Conservation (phyloP, 805 yeast species). For the Jamesozyma jinghongensis region DNA sequence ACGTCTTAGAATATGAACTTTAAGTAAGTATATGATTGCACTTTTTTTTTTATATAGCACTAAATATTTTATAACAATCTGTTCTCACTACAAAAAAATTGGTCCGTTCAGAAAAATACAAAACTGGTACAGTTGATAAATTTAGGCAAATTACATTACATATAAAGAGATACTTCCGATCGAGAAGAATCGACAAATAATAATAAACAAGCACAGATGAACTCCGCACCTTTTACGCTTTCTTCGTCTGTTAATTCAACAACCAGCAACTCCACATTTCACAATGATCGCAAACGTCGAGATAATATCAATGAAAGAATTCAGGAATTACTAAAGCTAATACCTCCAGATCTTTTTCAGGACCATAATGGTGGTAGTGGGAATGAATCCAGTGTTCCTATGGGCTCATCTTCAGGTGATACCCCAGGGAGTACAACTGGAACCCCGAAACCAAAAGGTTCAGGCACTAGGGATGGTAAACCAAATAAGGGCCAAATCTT, state of each 20-base stretch:
- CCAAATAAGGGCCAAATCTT: conserved; percentile 80
- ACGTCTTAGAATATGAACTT: conserved; percentile 23
- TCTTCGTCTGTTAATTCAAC: conserved; percentile 16
- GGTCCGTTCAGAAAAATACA: too few relatives aligned
- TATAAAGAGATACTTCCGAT: too few relatives aligned
- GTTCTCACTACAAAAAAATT: background rate
- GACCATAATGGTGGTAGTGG: conserved; percentile 20
- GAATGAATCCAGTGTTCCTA: conserved; percentile 4
- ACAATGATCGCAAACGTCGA: conserved; percentile 39
- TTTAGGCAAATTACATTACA: too few relatives aligned
- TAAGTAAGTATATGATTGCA: conserved; percentile 5
- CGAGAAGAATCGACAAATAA: background rate
- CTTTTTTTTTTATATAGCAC: background rate
- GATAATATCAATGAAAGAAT: conserved; percentile 53
- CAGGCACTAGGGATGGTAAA: conserved; percentile 74
- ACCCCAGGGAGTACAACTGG: conserved; percentile 6
- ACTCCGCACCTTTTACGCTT: conserved; percentile 12
- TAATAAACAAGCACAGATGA: conserved; percentile 4
- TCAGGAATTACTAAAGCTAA: conserved; percentile 39
- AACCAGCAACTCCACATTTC: conserved; percentile 15
- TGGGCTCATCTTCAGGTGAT: background rate
- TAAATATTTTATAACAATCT: background rate
- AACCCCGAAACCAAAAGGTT: conserved; percentile 30
- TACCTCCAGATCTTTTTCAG: conserved; percentile 39
- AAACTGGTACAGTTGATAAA: too few relatives aligned